Conservation (phyloP, 2,329 filamentous ascomycete genomes). For the Lachnellula cervina region DNA sequence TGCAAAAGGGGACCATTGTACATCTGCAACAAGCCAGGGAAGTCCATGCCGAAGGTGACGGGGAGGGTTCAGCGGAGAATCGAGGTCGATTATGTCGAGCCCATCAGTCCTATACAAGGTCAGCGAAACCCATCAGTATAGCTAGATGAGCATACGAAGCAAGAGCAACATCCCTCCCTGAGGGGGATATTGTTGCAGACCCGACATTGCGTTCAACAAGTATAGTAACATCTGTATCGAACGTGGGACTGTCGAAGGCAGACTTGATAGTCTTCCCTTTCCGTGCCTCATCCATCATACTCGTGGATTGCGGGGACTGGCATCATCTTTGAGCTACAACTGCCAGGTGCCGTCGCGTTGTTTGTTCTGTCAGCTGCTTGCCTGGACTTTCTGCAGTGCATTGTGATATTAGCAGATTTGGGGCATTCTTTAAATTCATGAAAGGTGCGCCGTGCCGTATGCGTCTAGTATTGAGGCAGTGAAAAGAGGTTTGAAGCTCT, state of each 20-base stretch:
- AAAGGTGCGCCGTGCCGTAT: not conserved
- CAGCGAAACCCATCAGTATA: not conserved
- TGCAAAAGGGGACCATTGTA: conserved; percentile 95
- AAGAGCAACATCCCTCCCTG: conserved; percentile 82
- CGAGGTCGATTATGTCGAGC: conserved; percentile 85
- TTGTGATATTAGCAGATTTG: conserved; percentile 1
- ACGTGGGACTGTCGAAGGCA: conserved; percentile 81
- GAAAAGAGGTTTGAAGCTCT: not conserved
- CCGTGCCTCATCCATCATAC: conserved; percentile 36
- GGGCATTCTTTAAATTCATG: not conserved
- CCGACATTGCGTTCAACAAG: conserved; percentile 70
- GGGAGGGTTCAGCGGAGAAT: conserved; percentile 82
- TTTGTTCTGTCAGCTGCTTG: not conserved
- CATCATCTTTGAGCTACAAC: conserved; percentile 16
- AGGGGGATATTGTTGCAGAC: conserved; percentile 88
- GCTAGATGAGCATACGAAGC: conserved; percentile 55
- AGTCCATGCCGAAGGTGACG: conserved; percentile 80
- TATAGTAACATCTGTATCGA: conserved; percentile 79
- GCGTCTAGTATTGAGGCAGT: not conserved
- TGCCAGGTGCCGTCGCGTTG: not conserved
- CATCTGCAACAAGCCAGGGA: conserved; percentile 92
- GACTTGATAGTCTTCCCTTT: conserved; percentile 58
- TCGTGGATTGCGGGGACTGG: conserved; percentile 6
- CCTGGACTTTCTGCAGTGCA: conserved; percentile 20
- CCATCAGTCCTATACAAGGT: conserved; percentile 58